A percentile compares a stretch with the other conserved stretches of the same genome.
Evolutionary conservation across 768 basidiomycete genomes (phyloP).

Genomic region (Trametes coccinea): DNA sequence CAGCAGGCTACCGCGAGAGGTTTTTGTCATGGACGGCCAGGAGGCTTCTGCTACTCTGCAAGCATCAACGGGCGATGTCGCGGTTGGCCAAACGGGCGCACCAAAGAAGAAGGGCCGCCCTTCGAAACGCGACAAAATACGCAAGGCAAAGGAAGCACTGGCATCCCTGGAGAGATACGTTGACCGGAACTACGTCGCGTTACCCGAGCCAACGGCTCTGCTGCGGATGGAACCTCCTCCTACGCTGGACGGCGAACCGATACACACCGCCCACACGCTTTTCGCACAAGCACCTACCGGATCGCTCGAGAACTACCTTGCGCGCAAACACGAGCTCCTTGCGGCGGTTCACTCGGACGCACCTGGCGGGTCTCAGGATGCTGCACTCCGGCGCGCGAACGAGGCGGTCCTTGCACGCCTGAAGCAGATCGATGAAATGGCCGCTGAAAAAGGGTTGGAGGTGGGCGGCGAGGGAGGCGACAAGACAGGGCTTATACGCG

Average conservation of each 20-base stretch:
- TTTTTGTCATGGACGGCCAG: constrained; percentile 46
- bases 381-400: constrained; percentile 48
- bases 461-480: constrained; percentile 45
- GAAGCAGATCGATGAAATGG: constrained; percentile 49
- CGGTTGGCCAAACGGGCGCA: neutral
- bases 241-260: neutral
- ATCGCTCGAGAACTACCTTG: constrained; percentile 44
- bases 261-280: constrained; percentile 7
- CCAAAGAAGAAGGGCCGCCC: constrained; percentile 64
- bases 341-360: constrained; percentile 33
- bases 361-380: constrained; percentile 11
- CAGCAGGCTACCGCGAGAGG: constrained; percentile 66
- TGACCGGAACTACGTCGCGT: constrained; percentile 36
- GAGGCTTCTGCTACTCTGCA: constrained; percentile 26
- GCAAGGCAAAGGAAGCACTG: constrained; percentile 52
- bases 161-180: constrained; percentile 52
- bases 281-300: constrained; percentile 29
- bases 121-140: constrained; percentile 57
- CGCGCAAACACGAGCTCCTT: constrained; percentile 44
- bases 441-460: constrained; percentile 41
- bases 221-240: neutral
- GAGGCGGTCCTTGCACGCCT: constrained; percentile 52
- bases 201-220: neutral
- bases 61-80: neutral
- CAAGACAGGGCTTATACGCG: constrained; percentile 45